Evolutionary conservation across 495 filamentous ascomycete genomes (phyloP), one percentile per base, ranked within the genome.

Genomic region (Penicillium nucicola): DNA sequence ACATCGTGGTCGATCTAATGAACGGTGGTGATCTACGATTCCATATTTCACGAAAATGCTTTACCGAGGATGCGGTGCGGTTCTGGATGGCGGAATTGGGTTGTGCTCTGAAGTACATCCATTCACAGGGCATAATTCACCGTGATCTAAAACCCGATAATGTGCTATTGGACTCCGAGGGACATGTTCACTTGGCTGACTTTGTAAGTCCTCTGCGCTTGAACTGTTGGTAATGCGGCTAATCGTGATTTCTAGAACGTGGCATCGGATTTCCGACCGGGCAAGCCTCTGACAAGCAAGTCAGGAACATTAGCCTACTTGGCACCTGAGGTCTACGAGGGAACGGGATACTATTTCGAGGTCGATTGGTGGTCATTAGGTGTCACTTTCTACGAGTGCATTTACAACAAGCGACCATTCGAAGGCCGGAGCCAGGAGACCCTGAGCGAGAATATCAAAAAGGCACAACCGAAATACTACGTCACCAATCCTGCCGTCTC

Each of bases 311-410:
- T 97, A 35, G 95, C 95, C 37, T 98, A 98, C 65, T 81, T 98
- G 2, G 95, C 93, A 2, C 93, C 93, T 1, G 93, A 98, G 63
- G 95, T 97, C 19, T 98, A 97, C 54, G 81, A 83, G 53, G 93
- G 92, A 19, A 80, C 78, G 33, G 93, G 92, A 8, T 98, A 98
- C 60, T 79, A 82, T 45, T 81, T 79, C 18, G 89, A 93, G 59
- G 91, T 95, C 11, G 93, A 98, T 69, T 98, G 93, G 93, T 98
- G 93, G 93, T 96, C 92, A 12, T 66, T 98, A 19, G 93, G 93
- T 28, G 93, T 98, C 38, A 83, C 92, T 2, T 96, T 97, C 67
- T 98, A 96, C 69, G 93, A 98, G 70, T 97, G 93, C 78, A 96
- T 98, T 40, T 98, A 97, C 72, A 97, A 93, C 70, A 97, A 95